These are phyloP conservation scores for Phanerodontia chrysosporium DNA, from an alignment of 768 basidiomycete genomes.

Conservation along the genomic window DNA sequence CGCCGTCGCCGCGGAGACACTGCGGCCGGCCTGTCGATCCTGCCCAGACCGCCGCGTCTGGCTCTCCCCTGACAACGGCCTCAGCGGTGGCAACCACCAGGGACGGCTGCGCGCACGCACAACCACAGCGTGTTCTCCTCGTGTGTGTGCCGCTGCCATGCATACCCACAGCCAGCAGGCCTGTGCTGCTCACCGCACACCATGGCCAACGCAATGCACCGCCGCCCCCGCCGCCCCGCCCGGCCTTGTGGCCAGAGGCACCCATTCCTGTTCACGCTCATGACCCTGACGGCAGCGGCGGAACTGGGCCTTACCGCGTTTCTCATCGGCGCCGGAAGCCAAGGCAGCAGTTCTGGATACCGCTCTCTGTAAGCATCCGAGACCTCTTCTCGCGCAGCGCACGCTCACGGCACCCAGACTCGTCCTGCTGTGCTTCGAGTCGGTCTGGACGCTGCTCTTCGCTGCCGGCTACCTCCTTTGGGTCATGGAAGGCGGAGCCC, in stretches of 20 bases:
- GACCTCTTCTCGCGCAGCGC: constrained; percentile 3
- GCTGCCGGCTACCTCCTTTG: constrained; percentile 66
- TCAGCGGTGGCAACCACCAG: background rate
- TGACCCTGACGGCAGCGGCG: constrained; percentile 62
- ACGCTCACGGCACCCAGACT: constrained; percentile 22
- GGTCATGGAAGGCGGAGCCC: constrained; percentile 61
- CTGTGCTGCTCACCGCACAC: background rate
- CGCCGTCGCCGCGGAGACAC: too few relatives aligned
- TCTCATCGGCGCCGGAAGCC: constrained; percentile 66
- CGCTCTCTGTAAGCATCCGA: constrained; percentile 51
- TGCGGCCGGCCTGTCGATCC: background rate
- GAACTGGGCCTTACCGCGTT: constrained; percentile 75
- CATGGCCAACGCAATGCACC: background rate
- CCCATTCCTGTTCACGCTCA: constrained; percentile 40
- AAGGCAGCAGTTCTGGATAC: constrained; percentile 58
- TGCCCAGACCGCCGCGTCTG: background rate
- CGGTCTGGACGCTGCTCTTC: constrained; percentile 68
- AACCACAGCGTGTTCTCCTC: background rate
- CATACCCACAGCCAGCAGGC: background rate
- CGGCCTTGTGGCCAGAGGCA: constrained; percentile 19
- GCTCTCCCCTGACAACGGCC: background rate
- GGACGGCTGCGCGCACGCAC: background rate
- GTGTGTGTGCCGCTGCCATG: background rate
- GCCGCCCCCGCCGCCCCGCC: background rate
- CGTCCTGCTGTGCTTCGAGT: constrained; percentile 25